Conservation (phyloP, 352 stramenopile species). For the Pythium coloratum region DNA sequence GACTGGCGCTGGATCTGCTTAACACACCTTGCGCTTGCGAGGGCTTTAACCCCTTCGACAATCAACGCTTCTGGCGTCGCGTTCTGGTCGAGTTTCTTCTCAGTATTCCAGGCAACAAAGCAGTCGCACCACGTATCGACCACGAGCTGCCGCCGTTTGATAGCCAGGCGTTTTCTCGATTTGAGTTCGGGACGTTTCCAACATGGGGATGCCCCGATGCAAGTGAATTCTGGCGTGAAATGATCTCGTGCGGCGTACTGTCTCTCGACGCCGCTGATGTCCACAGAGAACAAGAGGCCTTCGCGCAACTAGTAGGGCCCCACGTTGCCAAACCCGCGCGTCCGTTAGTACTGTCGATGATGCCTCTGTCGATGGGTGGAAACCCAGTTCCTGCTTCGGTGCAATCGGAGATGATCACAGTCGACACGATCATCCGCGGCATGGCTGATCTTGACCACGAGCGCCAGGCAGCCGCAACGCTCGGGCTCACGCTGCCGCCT, state of each 20-base stretch:
- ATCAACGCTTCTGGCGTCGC: slow-evolving; percentile 10
- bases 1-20: slow-evolving; percentile 10
- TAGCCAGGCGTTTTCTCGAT: background rate
- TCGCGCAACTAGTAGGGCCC: background rate
- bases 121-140: background rate
- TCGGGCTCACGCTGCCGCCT: background rate
- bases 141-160: slow-evolving; percentile 9
- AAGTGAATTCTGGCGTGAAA: slow-evolving; percentile 1
- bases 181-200: background rate
- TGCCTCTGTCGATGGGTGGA: background rate
- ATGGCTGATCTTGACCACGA: background rate
- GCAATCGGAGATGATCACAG: background rate
- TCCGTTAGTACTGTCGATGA: background rate
- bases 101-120: background rate
- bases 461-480: background rate
- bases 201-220: background rate
- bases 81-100: background rate
- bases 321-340: background rate
- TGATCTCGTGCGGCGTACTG: slow-evolving; percentile 7
- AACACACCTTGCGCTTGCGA: background rate
- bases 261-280: background rate
- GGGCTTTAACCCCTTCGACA: slow-evolving; percentile 1
- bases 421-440: slow-evolving; percentile 1
- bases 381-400: too few species aligned
- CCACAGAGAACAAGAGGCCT: background rate